These are phyloP conservation scores for Lentinula sp. DNA, from an alignment of 768 basidiomycete species.

Conservation along the genomic window DNA sequence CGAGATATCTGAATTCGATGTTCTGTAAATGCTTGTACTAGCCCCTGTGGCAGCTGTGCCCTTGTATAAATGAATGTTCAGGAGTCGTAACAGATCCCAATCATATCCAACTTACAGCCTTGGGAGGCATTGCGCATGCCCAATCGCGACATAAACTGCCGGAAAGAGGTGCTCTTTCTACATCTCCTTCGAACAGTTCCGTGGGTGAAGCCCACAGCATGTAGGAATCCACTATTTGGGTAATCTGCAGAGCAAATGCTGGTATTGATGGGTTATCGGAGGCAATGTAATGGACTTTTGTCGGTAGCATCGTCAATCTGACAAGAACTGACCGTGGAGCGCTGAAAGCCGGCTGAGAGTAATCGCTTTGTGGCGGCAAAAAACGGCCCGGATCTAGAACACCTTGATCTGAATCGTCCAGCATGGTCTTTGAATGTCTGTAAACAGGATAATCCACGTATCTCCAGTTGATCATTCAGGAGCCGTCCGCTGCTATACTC, in stretches of 20 bases:
- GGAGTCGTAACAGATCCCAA: no score
- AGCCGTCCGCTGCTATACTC: conserved; percentile 26
- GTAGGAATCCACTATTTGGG: conserved; percentile 62
- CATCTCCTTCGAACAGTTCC: conserved; percentile 36
- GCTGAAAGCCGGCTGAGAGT: no score
- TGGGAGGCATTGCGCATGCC: conserved; percentile 77
- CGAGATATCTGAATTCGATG: conserved; percentile 55
- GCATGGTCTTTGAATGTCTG: neutral
- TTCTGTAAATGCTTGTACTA: conserved; percentile 61
- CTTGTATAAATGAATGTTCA: neutral
- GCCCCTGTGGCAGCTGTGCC: conserved; percentile 21
- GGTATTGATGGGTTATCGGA: conserved; percentile 47
- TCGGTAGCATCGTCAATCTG: conserved; percentile 24
- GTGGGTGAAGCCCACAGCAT: conserved; percentile 81
- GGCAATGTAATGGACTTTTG: conserved; percentile 43
- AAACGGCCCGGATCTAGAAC: neutral
- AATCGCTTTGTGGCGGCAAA: no score
- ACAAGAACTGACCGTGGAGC: neutral
- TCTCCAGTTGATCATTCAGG: conserved; percentile 22
- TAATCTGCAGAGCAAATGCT: conserved; percentile 61
- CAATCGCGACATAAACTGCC: conserved; percentile 70
- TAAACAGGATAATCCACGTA: neutral
- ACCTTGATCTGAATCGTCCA: neutral
- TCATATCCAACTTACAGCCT: conserved; percentile 21
- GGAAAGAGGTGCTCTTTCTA: conserved; percentile 38